Evolutionary conservation across 176 grass and related monocot genomes (phyloP), one percentile per base, ranked within the genome.

Genomic region (Cenchrus fungigraminus): DNA sequence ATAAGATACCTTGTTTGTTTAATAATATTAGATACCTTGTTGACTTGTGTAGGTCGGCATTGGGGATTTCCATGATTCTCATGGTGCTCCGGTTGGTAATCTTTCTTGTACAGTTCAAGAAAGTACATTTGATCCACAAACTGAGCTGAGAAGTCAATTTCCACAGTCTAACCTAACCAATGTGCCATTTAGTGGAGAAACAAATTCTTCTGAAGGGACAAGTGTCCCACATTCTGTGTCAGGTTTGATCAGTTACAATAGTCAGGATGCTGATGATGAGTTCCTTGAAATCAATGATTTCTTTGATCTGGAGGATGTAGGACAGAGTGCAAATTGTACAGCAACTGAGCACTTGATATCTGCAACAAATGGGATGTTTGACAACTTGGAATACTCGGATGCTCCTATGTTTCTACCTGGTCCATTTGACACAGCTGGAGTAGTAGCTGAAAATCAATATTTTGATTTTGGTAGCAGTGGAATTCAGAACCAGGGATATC

Each of bases 251-350:
- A 87, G 44, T 74, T 83, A 69, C 13, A 17, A 63, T 37, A 62
- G 31, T 7, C 80, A 53, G 32, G 84, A 81, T 84, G 82, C 65
- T 80, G 89, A 87, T 59, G 93, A 92, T 19, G 96, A 98, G 65
- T 95, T 91, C 67, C 77, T 98, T 87, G 97, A 98, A 86, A 94
- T 98, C 56, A 94, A 91, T 14, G 97, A 95, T 94, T 89, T 98
- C 59, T 73, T 82, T 65, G 89, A 90, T 68, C 72, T 82, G 53
- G 91, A 90, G 13, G 84, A 86, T 77, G 10, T 81, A 67, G 70
- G 81, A 73, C 85, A 85, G 59, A 88, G 64, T 71, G 65, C 76
- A 77, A 53, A 85, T 80, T 58, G n/a, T 72, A 79, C 42, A 68
- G 56, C 34, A 75, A 85, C 76, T 10, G 78, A 68, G 28, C 74